A percentile compares a stretch with the other conserved stretches of the same genome.
These are phyloP conservation scores for Botrytis porri DNA, from an alignment of 2,329 filamentous ascomycete species.

Conservation along the genomic window DNA sequence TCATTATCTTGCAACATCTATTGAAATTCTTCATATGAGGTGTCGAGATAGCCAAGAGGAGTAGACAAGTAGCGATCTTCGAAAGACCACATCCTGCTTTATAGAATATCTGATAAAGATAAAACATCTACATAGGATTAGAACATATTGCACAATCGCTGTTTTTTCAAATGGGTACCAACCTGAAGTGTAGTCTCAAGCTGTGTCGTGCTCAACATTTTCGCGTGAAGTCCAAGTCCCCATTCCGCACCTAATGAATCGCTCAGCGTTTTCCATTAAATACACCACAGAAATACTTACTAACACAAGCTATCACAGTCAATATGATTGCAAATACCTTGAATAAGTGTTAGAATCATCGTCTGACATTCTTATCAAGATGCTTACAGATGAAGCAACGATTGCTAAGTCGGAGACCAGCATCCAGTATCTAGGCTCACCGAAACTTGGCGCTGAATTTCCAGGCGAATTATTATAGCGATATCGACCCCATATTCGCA, in stretches of 20 bases:
- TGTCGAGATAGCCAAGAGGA: slow-evolving; percentile 24
- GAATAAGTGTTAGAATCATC: background rate
- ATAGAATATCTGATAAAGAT: slow-evolving; percentile 25
- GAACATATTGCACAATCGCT: background rate
- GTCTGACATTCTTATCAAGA: background rate
- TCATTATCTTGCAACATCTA: slow-evolving; percentile 18
- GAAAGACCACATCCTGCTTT: slow-evolving; percentile 23
- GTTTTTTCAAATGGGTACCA: background rate
- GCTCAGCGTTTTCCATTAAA: background rate
- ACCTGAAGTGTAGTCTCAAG: slow-evolving; percentile 5
- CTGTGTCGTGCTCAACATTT: background rate
- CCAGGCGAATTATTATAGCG: slow-evolving; percentile 12
- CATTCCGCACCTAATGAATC: background rate
- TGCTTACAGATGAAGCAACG: slow-evolving; percentile 20
- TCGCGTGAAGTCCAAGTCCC: slow-evolving; percentile 12
- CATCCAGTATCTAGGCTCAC: slow-evolving; percentile 20
- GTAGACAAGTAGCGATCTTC: slow-evolving; percentile 23
- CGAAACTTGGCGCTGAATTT: slow-evolving; percentile 7
- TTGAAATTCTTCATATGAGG: slow-evolving; percentile 22
- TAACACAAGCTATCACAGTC: slow-evolving; percentile 11
- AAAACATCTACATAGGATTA: slow-evolving; percentile 24
- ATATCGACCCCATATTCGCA: slow-evolving; percentile 24
- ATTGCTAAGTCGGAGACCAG: slow-evolving; percentile 21
- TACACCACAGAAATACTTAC: background rate
- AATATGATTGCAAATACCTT: slow-evolving; percentile 5